These are phyloP conservation scores for Apiospora rasikravindrae DNA, from an alignment of 2,329 filamentous ascomycete species.

Conservation along the genomic window DNA sequence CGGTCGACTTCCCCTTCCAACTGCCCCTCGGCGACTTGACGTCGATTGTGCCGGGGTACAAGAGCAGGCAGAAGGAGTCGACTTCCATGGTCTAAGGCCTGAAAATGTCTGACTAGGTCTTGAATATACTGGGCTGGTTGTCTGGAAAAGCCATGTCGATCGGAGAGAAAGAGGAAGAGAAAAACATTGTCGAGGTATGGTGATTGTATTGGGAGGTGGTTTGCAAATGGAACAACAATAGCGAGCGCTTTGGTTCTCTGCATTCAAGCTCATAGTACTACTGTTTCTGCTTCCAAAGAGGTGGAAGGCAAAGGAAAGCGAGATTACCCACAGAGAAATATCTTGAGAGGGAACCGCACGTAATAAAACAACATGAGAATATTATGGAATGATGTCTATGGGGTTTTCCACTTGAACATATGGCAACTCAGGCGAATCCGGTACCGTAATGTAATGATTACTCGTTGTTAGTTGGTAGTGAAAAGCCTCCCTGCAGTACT, in stretches of 20 bases:
- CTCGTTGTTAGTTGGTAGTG: too few species aligned
- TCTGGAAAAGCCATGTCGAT: background rate
- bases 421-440: background rate
- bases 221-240: background rate
- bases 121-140: background rate
- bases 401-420: background rate
- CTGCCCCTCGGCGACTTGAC: constrained; percentile 3
- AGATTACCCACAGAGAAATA: background rate
- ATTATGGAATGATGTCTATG: background rate
- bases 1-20: constrained; percentile 3
- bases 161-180: background rate
- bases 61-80: background rate
- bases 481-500: background rate
- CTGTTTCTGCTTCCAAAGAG: background rate
- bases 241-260: background rate
- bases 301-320: background rate
- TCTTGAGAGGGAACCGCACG: background rate
- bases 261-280: background rate
- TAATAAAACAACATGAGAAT: background rate
- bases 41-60: background rate
- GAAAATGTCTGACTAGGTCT: background rate
- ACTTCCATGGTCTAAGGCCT: background rate
- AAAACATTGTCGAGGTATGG: background rate
- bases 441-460: too few species aligned
- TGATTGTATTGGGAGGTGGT: background rate